These are phyloP conservation scores for Starmerella khaoyaiensis DNA, from an alignment of 805 yeast species.

Conservation along the genomic window DNA sequence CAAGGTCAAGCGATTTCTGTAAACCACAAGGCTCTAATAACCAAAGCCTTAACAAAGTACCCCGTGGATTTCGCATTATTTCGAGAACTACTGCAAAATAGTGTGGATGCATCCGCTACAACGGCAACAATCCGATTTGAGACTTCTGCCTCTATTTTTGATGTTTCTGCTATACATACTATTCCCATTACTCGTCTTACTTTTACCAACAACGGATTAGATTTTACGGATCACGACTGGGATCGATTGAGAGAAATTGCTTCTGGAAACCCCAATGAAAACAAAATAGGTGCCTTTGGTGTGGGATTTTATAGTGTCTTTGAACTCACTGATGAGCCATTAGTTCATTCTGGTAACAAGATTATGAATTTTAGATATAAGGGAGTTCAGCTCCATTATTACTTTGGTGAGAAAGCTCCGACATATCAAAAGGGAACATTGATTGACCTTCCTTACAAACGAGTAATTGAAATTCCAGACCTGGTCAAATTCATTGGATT, in stretches of 20 bases:
- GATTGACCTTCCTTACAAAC: conserved; percentile 29
- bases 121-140: conserved; percentile 26
- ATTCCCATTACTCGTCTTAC: conserved; percentile 23
- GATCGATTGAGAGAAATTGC: conserved; percentile 31
- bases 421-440: conserved; percentile 26
- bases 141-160: conserved; percentile 11
- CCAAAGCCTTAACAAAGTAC: conserved; percentile 32
- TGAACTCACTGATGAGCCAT: conserved; percentile 70
- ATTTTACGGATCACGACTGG: conserved; percentile 31
- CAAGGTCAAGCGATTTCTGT: conserved; percentile 28
- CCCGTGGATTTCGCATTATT: conserved; percentile 33
- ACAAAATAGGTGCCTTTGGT: conserved; percentile 34
- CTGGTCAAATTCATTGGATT: conserved; percentile 28
- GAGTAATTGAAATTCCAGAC: conserved; percentile 25
- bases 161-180: conserved; percentile 21
- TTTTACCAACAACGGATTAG: conserved; percentile 27
- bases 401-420: conserved; percentile 20
- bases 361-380: conserved; percentile 30
- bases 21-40: conserved; percentile 32
- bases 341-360: conserved; percentile 37
- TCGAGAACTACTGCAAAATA: conserved; percentile 32
- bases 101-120: conserved; percentile 32
- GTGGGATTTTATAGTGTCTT: conserved; percentile 56
- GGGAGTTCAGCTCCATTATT: conserved; percentile 30
- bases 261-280: conserved; percentile 33